phyloP scores from a whole-genome alignment of 2,329 filamentous ascomycete genomes.

The Aaosphaeria pasadenensis region DNA sequence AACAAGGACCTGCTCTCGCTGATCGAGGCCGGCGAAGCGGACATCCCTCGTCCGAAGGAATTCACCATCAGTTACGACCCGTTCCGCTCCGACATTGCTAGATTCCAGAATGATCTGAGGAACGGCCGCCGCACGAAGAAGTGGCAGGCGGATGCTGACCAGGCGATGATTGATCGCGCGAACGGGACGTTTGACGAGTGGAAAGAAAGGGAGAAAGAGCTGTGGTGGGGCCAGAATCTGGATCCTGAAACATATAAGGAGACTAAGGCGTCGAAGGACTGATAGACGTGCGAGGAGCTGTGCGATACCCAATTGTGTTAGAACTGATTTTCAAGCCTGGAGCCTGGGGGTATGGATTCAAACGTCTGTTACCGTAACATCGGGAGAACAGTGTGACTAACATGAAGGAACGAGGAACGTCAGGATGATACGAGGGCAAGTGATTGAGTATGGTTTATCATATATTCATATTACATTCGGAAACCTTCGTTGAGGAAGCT shows the following conservation, averaged over 20 bases:
- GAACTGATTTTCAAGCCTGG: too few species aligned
- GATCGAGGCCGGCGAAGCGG: slow-evolving; percentile 9
- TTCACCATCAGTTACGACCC: slow-evolving; percentile 36
- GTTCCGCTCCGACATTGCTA: slow-evolving; percentile 52
- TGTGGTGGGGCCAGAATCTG: slow-evolving; percentile 53
- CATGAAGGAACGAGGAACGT: too few species aligned
- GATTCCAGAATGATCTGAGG: slow-evolving; percentile 55
- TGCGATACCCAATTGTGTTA: too few species aligned
- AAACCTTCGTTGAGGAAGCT: too few species aligned
- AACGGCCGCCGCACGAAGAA: slow-evolving; percentile 55
- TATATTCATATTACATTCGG: too few species aligned
- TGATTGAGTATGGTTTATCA: too few species aligned
- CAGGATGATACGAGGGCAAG: too few species aligned
- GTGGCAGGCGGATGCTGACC: slow-evolving; percentile 55
- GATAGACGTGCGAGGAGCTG: too few species aligned
- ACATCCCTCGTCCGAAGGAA: slow-evolving; percentile 18
- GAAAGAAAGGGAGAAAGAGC: slow-evolving; percentile 54
- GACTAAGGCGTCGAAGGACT: too few species aligned
- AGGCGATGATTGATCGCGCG: slow-evolving; percentile 51
- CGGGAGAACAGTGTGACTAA: too few species aligned
- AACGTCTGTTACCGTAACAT: too few species aligned
- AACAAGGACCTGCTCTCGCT: slow-evolving; percentile 14
- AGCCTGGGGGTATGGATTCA: too few species aligned
- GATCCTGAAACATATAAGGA: neutral
- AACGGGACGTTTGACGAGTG: slow-evolving; percentile 57